Percentiles rank a stretch among this genome's conserved stretches.
Evolutionary conservation across 345 rosid genomes (phyloP).

Genomic region (Pistacia integerrima): DNA sequence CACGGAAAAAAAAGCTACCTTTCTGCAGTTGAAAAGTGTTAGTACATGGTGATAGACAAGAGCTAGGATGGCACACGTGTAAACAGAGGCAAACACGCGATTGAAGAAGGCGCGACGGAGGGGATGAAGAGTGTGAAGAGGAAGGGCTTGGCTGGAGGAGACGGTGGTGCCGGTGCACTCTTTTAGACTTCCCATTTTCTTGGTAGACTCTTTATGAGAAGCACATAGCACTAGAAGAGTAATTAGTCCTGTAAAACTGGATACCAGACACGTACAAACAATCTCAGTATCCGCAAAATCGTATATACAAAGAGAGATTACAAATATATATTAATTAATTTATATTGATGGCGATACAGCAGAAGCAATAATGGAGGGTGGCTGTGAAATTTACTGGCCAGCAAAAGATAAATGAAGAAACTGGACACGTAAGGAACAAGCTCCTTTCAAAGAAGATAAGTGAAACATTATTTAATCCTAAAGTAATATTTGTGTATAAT

Average conservation of each 20-base stretch:
- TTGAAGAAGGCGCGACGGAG: constrained; percentile 39
- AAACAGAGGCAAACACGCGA: constrained; percentile 50
- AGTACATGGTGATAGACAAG: constrained; percentile 50
- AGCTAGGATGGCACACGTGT: constrained; percentile 52
- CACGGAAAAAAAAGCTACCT: constrained; percentile 17
- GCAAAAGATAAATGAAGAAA: no score
- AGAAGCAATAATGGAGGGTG: no score
- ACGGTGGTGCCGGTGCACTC: constrained; percentile 1
- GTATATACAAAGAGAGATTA: no score
- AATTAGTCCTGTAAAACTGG: not conserved
- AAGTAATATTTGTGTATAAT: no score
- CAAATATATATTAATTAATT: no score
- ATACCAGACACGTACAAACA: not conserved
- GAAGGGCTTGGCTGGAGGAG: constrained; percentile 20
- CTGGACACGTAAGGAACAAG: no score
- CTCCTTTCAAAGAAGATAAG: no score
- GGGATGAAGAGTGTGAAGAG: constrained; percentile 42
- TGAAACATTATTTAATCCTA: no score
- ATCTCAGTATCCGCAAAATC: not conserved
- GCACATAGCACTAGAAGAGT: no score
- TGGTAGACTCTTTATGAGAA: not conserved
- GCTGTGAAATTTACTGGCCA: no score
- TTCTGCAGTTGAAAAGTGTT: constrained; percentile 36
- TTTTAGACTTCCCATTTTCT: constrained; percentile 22
- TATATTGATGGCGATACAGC: no score